Base-by-base conservation (phyloP, 805 yeast species). In the Spathaspora girioi region DNA sequence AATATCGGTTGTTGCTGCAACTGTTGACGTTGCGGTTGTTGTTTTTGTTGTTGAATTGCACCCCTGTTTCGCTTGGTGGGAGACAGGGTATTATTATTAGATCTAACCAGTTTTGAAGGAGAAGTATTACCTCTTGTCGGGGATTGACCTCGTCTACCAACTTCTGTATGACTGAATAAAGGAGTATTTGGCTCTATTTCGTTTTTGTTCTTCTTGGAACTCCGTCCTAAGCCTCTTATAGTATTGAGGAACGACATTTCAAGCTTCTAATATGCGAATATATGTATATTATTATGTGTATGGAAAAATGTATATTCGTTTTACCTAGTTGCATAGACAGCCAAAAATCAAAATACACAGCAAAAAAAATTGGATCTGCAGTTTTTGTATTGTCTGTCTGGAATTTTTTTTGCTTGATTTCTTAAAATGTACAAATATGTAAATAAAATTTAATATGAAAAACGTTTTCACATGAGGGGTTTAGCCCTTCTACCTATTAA, bases 221-320 rank as follows among this genome's bases (percentile, higher is more conserved):
- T 67, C 57, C 79, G 65, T 18, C 79, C 78, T 48, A 77, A 66
- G 18, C 81, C 80, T 59, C 80, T 61, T 45, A 77, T 75, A 38
- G 79, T 73, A 56, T 73, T 73, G 40, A 76, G 66, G 55, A 76
- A 76, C 10, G 80, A 76, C 81, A 76, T 76, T 43, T 15, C 19
- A 12, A 38, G 6, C 17, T 38, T 5, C 7, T 14, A 14, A 6
- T 23, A 23, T 23, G 26, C 26, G 26, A 17, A 38, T 15, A 9
- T 31, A 23, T 23, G 26, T 31, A 31, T 31, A 31, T 31, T 35
- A 15, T 35, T 35, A 35, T 35, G 14, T n/a, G 15, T 35, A 35
- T 35, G 15, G 40, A 23, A 23, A 23, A 23, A 6, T n/a, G 3
- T 35, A 12, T 35, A 15, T 3, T n/a, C 9, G 17, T n/a, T 11